A percentile compares a stretch with the other conserved stretches of the same genome.
These are phyloP conservation scores for Immersiella caudata DNA, from an alignment of 495 filamentous ascomycete genomes.

Conservation along the genomic window DNA sequence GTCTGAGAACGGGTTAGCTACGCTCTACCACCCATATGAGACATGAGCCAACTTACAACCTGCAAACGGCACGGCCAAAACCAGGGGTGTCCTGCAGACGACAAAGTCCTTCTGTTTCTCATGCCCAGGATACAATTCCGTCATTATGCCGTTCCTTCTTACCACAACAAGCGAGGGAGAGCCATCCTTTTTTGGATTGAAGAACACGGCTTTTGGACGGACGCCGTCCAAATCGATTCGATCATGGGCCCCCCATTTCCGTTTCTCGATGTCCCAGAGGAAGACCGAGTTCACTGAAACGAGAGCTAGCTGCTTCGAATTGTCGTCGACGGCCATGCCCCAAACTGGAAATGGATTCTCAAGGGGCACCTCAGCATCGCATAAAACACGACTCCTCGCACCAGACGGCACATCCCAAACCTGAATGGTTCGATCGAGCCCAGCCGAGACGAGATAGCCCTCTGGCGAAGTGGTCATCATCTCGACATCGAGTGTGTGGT, in stretches of 20 bases:
- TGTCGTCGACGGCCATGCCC: conserved; percentile 60
- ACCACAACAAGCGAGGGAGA: conserved; percentile 56
- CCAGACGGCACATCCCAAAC: conserved; percentile 59
- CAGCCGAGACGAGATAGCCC: conserved; percentile 66
- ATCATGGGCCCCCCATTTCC: conserved; percentile 52
- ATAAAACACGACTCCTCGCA: conserved; percentile 41
- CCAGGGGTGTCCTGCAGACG: conserved; percentile 50
- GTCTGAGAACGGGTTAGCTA: conserved; percentile 14
- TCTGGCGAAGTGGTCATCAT: conserved; percentile 58
- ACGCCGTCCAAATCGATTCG: conserved; percentile 54
- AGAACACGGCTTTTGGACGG: conserved; percentile 61
- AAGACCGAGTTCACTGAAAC: conserved; percentile 57
- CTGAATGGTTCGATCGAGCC: conserved; percentile 63
- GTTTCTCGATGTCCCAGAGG: conserved; percentile 60
- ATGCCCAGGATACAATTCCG: conserved; percentile 48
- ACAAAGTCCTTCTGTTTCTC: conserved; percentile 37
- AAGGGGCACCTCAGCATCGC: conserved; percentile 39
- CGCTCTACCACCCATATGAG: conserved; percentile 5
- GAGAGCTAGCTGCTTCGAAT: conserved; percentile 64
- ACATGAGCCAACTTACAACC: conserved; percentile 37
- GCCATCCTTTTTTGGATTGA: conserved; percentile 42
- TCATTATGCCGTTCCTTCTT: conserved; percentile 59
- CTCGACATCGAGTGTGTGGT: conserved; percentile 66
- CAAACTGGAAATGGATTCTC: conserved; percentile 59
- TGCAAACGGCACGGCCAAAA: conserved; percentile 46